Percentiles rank a stretch among this genome's conserved stretches.
phyloP scores from a whole-genome alignment of 495 filamentous ascomycete genomes.

The Aspergillus steynii region DNA sequence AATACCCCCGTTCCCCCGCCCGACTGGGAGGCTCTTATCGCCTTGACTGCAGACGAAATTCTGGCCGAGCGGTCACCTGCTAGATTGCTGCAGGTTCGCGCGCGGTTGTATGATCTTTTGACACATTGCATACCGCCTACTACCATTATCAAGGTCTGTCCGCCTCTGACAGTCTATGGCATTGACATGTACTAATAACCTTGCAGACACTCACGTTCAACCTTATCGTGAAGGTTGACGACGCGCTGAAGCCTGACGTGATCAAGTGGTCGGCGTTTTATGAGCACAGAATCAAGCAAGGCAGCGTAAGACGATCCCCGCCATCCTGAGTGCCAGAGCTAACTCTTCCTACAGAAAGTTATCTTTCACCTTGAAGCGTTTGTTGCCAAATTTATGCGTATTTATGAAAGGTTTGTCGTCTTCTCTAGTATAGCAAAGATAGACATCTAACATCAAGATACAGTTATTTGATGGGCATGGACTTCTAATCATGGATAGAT shows the following conservation, averaged over 20 bases:
- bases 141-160: constrained; percentile 76
- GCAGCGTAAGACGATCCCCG: constrained; percentile 54
- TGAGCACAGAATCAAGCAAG: constrained; percentile 87
- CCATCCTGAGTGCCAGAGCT: neutral
- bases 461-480: constrained; percentile 90
- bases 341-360: constrained; percentile 60
- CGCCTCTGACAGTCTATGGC: neutral
- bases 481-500: constrained; percentile 51
- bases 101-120: constrained; percentile 91
- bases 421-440: neutral
- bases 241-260: constrained; percentile 84
- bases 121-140: constrained; percentile 96
- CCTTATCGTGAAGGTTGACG: constrained; percentile 81
- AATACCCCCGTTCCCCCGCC: constrained; percentile 86
- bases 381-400: constrained; percentile 96
- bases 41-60: constrained; percentile 85
- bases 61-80: constrained; percentile 87
- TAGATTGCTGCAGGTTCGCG: constrained; percentile 79
- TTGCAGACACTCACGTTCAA: constrained; percentile 80
- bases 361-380: constrained; percentile 99
- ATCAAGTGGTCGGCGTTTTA: constrained; percentile 97
- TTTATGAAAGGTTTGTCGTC: constrained; percentile 70
- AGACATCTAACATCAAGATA: constrained; percentile 20
- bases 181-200: constrained; percentile 9
- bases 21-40: constrained; percentile 92